Base-by-base conservation (phyloP, 2,329 filamentous ascomycete genomes). In the Fusarium goolgardi region DNA sequence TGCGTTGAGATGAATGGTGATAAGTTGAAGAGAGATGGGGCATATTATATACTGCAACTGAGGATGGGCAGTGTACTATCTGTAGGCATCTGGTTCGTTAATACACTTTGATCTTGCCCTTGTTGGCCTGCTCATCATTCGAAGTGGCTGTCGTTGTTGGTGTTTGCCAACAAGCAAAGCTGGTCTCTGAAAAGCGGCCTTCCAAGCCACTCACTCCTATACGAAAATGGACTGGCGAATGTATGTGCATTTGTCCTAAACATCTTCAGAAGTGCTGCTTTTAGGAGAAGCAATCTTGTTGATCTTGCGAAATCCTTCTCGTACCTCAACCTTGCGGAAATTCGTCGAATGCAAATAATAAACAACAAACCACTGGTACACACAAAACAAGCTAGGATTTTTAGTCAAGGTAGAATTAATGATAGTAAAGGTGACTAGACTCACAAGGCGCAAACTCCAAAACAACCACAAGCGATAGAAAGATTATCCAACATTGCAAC, bases 401-500 rank as follows among this genome's bases (percentile, higher is more conserved):
- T 51, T 3, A 51, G 47, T 1, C 4, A 51, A 18, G 16, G 2
- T 9, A 5, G 7, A 5, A 2, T 13, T 11, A 2, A 12, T 13
- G 13, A 6, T 12, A 16, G 4, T 18, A 27, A 50, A 4, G 0
- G 1, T 5, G 21, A 65, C 61, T 40, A 3, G 21, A 65, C 65
- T 46, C 31, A 69, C 66, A 69, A 69, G 18, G 65, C 61, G 11
- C 47, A 58, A 29, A 69, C 40, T 13, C 61, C 66, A 29, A 69
- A 69, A 12, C 65, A 66, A 12, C 65, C 66, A 20, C 65, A 69
- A 2, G 61, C 49, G n/a, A 66, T 63, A 5, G 56, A 43, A 4
- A 69, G 58, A 7, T 66, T 69, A 16, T 69, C 40, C 39, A 69
- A 18, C 61, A 66, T 46, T 3, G 46, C 52, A 12, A 69, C 32